phyloP scores from a whole-genome alignment of 768 basidiomycete genomes.

The Leccinum aurantiacum region DNA sequence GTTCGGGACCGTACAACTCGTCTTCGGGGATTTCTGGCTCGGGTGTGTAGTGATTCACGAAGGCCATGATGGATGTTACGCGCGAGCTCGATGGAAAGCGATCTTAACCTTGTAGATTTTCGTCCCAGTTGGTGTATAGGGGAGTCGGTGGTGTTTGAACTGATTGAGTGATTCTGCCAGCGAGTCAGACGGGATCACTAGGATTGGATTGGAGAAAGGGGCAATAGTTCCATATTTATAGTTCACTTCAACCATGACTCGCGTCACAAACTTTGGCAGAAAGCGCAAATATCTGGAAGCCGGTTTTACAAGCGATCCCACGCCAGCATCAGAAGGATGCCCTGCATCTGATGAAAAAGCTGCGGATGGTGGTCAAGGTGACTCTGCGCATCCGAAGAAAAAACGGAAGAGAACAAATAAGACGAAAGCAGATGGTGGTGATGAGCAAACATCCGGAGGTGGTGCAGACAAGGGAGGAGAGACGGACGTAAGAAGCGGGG shows the following conservation, averaged over 20 bases:
- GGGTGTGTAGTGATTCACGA: slow-evolving; percentile 21
- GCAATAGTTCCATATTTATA: slow-evolving; percentile 1
- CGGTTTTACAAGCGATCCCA: slow-evolving; percentile 38
- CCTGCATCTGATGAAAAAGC: slow-evolving; percentile 1
- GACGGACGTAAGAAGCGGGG: slow-evolving; percentile 19
- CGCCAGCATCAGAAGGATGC: slow-evolving; percentile 8
- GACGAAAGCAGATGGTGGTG: slow-evolving; percentile 28
- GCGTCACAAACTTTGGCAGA: slow-evolving; percentile 69
- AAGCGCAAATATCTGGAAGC: slow-evolving; percentile 74
- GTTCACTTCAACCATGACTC: slow-evolving; percentile 51
- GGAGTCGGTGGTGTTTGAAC: no score
- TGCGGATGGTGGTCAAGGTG: slow-evolving; percentile 6
- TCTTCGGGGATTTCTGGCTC: slow-evolving; percentile 12
- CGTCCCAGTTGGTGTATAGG: no score
- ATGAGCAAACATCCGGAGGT: slow-evolving; percentile 4
- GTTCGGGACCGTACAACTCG: slow-evolving; percentile 26
- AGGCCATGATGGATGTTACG: slow-evolving; percentile 11
- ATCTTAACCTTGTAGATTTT: no score
- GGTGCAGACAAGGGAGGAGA: slow-evolving; percentile 4
- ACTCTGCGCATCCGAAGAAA: slow-evolving; percentile 45
- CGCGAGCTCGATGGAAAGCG: no score
- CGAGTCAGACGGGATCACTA: no score
- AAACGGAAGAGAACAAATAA: slow-evolving; percentile 58
- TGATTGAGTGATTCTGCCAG: no score
- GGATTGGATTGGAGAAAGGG: slow-evolving; percentile 1